Percentiles rank a stretch among this genome's conserved stretches.
phyloP scores from a whole-genome alignment of 2,329 filamentous ascomycete genomes.

The Venturia aucupariae region DNA sequence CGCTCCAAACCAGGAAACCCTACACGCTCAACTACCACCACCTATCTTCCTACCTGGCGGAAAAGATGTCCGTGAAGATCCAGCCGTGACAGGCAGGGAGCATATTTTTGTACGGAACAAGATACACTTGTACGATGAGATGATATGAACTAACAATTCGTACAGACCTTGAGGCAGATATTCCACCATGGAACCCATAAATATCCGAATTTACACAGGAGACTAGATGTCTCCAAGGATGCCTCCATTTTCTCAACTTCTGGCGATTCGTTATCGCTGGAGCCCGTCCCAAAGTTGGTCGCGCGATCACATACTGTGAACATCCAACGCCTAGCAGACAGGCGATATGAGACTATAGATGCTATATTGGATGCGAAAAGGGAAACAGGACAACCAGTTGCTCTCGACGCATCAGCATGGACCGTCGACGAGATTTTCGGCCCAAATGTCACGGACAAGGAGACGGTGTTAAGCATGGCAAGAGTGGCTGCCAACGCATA shows the following conservation, averaged over 20 bases:
- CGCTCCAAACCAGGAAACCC: not conserved
- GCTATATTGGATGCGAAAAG: constrained; percentile 66
- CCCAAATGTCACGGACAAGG: constrained; percentile 77
- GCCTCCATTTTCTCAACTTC: constrained; percentile 55
- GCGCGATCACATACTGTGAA: constrained; percentile 53
- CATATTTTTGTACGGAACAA: not conserved
- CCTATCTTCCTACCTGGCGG: constrained; percentile 9
- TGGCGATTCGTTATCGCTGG: constrained; percentile 34
- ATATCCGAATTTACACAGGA: constrained; percentile 68
- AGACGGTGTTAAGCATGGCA: constrained; percentile 74
- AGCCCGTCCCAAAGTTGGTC: constrained; percentile 35
- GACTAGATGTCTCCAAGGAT: constrained; percentile 56
- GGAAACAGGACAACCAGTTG: constrained; percentile 55
- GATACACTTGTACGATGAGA: not conserved
- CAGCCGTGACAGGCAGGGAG: not conserved
- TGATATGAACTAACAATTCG: not conserved
- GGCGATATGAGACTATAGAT: constrained; percentile 67
- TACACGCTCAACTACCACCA: not conserved
- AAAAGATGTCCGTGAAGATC: constrained; percentile 4
- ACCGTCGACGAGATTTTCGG: constrained; percentile 66
- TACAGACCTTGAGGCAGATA: constrained; percentile 67
- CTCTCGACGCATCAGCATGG: constrained; percentile 69
- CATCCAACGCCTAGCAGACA: constrained; percentile 75
- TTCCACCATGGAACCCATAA: constrained; percentile 82
- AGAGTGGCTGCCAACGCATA: constrained; percentile 88